Evolutionary conservation across 2,329 filamentous ascomycete genomes (phyloP).

Genomic region (Lachnellula subtilissima): DNA sequence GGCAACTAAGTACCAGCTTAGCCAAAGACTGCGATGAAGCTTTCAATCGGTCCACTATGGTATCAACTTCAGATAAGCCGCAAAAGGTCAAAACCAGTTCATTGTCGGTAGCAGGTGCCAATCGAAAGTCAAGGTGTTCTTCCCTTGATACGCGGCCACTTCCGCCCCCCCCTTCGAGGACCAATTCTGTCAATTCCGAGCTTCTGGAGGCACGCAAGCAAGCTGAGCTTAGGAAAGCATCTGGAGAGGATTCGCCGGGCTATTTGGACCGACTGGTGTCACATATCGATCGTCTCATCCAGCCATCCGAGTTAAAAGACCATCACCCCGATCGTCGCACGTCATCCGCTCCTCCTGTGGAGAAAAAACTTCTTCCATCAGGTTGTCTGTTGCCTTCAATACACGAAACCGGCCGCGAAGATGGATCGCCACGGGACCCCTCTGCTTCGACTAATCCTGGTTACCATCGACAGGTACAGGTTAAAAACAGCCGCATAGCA

Average conservation of each 20-base stretch:
- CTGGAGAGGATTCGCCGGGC: conserved; percentile 32
- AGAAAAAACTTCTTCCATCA: conserved; percentile 8
- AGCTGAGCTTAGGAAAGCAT: conserved; percentile 26
- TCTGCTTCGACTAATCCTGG: conserved; percentile 10
- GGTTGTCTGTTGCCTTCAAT: conserved; percentile 26
- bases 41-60: conserved; percentile 65
- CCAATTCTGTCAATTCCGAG: conserved; percentile 28
- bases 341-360: conserved; percentile 41
- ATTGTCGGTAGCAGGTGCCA: background rate
- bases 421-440: conserved; percentile 14
- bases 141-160: conserved; percentile 27
- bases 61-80: background rate
- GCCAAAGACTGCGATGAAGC: conserved; percentile 89
- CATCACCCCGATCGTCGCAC: conserved; percentile 34
- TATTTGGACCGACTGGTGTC: conserved; percentile 56
- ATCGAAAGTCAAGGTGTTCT: conserved; percentile 7
- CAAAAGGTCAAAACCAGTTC: background rate
- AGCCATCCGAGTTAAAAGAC: conserved; percentile 30
- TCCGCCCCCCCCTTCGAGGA: conserved; percentile 27
- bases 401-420: conserved; percentile 22
- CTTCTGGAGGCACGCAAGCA: conserved; percentile 27
- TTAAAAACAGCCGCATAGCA: conserved; percentile 22
- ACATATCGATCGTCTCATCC: conserved; percentile 53
- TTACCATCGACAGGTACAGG: conserved; percentile 10
- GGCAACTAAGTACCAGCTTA: conserved; percentile 78